Evolutionary conservation across 495 filamentous ascomycete genomes (phyloP).

Genomic region (Podospora conica): DNA sequence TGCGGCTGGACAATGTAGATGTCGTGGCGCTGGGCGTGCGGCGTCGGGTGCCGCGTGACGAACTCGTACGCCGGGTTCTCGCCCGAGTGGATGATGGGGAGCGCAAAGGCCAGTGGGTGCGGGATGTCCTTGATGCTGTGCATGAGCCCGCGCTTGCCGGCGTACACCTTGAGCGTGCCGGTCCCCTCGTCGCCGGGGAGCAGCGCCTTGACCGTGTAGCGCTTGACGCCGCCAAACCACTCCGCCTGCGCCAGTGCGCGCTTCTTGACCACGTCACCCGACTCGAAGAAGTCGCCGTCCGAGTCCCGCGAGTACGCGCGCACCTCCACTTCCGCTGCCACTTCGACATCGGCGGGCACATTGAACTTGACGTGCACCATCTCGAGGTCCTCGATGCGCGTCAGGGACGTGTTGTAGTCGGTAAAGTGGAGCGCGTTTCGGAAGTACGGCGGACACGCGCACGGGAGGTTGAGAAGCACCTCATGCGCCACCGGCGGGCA

Average conservation of each 20-base stretch:
- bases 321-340: conserved; percentile 87
- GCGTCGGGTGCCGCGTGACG: conserved; percentile 86
- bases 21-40: conserved; percentile 92
- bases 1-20: conserved; percentile 95
- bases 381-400: conserved; percentile 83
- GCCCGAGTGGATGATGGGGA: conserved; percentile 85
- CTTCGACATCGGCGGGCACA: conserved; percentile 85
- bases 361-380: conserved; percentile 82
- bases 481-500: conserved; percentile 81
- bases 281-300: conserved; percentile 91
- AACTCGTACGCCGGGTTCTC: conserved; percentile 93
- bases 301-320: conserved; percentile 70
- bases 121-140: conserved; percentile 92
- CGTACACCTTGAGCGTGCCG: conserved; percentile 84
- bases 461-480: conserved; percentile 75
- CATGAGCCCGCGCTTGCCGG: conserved; percentile 89
- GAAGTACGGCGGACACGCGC: conserved; percentile 83
- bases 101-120: conserved; percentile 81
- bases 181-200: conserved; percentile 86
- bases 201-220: conserved; percentile 86
- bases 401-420: conserved; percentile 85
- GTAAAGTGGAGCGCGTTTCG: conserved; percentile 68
- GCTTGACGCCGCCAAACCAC: conserved; percentile 81
- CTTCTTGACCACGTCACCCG: conserved; percentile 78
- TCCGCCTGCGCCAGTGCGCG: conserved; percentile 84